Conservation (phyloP, 148 eudicot genomes). For the Vaccinium macrocarpon region DNA sequence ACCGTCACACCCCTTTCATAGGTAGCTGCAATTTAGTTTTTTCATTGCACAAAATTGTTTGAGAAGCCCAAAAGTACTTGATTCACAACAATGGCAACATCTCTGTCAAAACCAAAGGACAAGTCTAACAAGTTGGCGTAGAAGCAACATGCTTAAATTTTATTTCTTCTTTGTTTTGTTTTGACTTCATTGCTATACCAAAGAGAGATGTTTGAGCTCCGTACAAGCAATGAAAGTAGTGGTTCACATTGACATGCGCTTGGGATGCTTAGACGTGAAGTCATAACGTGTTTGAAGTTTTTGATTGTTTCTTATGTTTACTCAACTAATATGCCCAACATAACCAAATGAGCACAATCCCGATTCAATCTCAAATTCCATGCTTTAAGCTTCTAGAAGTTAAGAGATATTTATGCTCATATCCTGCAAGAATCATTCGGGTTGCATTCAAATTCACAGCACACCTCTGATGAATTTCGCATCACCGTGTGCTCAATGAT, state of each 20-base stretch:
- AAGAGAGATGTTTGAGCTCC: neutral
- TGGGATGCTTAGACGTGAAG: neutral
- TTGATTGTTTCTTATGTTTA: neutral
- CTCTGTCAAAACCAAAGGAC: neutral
- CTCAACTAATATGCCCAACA: neutral
- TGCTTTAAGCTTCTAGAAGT: neutral
- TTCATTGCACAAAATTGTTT: neutral
- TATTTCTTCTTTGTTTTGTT: neutral
- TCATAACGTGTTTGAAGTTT: neutral
- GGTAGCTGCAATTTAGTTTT: neutral
- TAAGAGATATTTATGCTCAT: slow-evolving; percentile 63
- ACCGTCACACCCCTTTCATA: neutral
- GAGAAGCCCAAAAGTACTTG: neutral
- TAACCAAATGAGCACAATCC: neutral
- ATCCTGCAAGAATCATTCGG: slow-evolving; percentile 93
- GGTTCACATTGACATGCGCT: neutral
- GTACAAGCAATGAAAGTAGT: neutral
- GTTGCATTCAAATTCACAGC: slow-evolving; percentile 90
- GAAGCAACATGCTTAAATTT: neutral
- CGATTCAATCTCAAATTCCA: neutral
- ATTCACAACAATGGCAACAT: neutral
- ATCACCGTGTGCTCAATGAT: too few species aligned
- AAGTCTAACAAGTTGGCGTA: neutral
- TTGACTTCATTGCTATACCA: neutral
- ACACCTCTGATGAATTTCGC: slow-evolving; percentile 94